A percentile compares a stretch with the other conserved stretches of the same genome.
Conservation (phyloP, 805 yeast species). For the Lipomyces chichibuensis region DNA sequence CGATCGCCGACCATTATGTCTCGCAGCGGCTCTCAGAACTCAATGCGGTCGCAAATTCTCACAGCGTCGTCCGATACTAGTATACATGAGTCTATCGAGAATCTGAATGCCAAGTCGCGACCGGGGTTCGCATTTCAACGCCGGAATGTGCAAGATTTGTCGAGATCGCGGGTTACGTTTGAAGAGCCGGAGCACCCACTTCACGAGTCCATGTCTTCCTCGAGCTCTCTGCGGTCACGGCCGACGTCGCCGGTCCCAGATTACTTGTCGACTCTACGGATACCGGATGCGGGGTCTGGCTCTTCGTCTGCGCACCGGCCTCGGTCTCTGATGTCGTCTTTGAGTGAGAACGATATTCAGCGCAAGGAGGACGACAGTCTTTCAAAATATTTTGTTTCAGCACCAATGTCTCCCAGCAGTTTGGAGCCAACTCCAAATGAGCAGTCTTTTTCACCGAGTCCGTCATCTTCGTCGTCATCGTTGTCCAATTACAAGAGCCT, state of each 20-base stretch:
- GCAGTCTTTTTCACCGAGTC: constrained; percentile 25
- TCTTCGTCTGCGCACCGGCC: constrained; percentile 12
- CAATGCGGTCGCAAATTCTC: not conserved
- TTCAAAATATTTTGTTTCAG: constrained; percentile 10
- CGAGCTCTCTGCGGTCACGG: constrained; percentile 17
- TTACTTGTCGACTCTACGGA: constrained; percentile 2
- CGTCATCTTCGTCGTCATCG: constrained; percentile 29
- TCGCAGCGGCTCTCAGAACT: not conserved
- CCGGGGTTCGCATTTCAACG: constrained; percentile 19
- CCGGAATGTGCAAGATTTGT: constrained; percentile 26
- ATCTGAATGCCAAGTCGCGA: not conserved
- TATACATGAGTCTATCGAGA: not conserved
- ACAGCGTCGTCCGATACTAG: not conserved
- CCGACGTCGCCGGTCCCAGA: constrained; percentile 17
- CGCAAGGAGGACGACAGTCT: not conserved
- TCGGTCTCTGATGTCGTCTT: constrained; percentile 31
- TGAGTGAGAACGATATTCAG: constrained; percentile 26
- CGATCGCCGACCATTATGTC: not conserved
- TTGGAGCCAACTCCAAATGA: constrained; percentile 5
- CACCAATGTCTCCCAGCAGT: constrained; percentile 19
- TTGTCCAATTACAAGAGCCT: constrained; percentile 19
- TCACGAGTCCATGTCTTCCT: constrained; percentile 23
- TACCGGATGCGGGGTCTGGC: constrained; percentile 4
- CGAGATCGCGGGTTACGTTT: constrained; percentile 34
- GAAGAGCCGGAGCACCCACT: constrained; percentile 34